A percentile compares a stretch with the other conserved stretches of the same genome.
Evolutionary conservation across 2,329 filamentous ascomycete species (phyloP).

Genomic region (Curvularia eragrostidis): DNA sequence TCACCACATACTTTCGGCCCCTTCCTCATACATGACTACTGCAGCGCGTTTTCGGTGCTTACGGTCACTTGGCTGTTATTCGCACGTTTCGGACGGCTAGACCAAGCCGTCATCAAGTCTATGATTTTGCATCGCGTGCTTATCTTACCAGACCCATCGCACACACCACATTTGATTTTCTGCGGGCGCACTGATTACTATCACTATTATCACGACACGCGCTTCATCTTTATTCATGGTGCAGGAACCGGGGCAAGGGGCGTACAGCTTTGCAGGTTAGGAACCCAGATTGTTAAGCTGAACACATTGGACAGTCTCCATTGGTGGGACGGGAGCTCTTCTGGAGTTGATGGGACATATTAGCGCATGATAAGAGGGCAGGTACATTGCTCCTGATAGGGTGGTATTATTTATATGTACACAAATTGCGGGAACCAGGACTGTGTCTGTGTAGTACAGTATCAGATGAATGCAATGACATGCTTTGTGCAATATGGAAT

Average conservation of each 20-base stretch:
- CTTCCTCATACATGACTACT: constrained; percentile 2
- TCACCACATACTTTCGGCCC: background rate
- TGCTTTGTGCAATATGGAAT: background rate
- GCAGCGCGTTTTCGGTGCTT: background rate
- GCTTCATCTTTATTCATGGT: constrained; percentile 1
- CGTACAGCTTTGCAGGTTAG: background rate
- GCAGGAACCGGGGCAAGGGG: background rate
- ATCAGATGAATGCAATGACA: constrained; percentile 5
- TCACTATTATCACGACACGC: background rate
- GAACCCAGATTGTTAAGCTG: constrained; percentile 11
- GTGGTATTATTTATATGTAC: constrained; percentile 1
- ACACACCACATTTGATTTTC: background rate
- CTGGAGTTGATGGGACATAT: constrained; percentile 7
- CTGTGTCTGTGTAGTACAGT: background rate
- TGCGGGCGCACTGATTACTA: background rate
- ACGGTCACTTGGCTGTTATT: constrained; percentile 4
- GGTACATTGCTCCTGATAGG: background rate
- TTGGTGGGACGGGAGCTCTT: constrained; percentile 6
- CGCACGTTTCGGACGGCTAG: background rate
- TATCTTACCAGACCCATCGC: background rate
- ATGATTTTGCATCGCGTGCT: background rate
- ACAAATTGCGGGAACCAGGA: constrained; percentile 10
- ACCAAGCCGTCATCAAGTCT: background rate
- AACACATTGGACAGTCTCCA: background rate
- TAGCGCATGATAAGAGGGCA: background rate